phyloP scores from a whole-genome alignment of 352 stramenopile species.

The Phytophthora macrochlamydospora region DNA sequence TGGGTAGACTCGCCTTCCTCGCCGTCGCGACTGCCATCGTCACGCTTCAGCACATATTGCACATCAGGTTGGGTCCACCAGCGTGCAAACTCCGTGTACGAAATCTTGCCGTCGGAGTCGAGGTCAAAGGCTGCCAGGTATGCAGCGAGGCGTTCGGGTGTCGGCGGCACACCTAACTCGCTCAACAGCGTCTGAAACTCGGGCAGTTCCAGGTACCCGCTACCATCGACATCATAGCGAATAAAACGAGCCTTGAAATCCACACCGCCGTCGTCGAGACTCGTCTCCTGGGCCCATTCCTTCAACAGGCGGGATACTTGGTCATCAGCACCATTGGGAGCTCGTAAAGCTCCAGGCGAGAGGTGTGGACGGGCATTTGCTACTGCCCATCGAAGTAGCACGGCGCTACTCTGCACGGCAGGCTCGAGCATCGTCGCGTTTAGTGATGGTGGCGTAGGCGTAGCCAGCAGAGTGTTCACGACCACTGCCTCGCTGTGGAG shows the following conservation, averaged over 20 bases:
- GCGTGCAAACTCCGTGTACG: slow-evolving; percentile 83
- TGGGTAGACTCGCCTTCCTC: slow-evolving; percentile 8
- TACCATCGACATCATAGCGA: slow-evolving; percentile 75
- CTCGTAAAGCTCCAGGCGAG: slow-evolving; percentile 56
- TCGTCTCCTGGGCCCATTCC: slow-evolving; percentile 84
- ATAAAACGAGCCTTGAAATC: slow-evolving; percentile 80
- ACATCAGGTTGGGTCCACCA: slow-evolving; percentile 89
- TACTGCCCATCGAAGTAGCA: slow-evolving; percentile 63
- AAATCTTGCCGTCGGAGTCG: slow-evolving; percentile 84
- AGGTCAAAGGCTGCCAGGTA: slow-evolving; percentile 87
- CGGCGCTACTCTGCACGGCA: slow-evolving; percentile 18
- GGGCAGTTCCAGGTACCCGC: slow-evolving; percentile 78
- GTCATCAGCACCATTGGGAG: slow-evolving; percentile 51
- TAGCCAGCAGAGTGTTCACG: slow-evolving; percentile 87
- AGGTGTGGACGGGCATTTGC: slow-evolving; percentile 50
- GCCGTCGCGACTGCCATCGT: slow-evolving; percentile 26
- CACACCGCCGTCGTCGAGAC: slow-evolving; percentile 69
- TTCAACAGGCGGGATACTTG: slow-evolving; percentile 78
- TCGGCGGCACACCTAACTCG: slow-evolving; percentile 84
- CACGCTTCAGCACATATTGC: slow-evolving; percentile 86
- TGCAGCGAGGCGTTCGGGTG: slow-evolving; percentile 78
- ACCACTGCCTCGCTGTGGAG: slow-evolving; percentile 75
- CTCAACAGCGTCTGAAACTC: slow-evolving; percentile 87
- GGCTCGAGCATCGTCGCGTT: slow-evolving; percentile 37
- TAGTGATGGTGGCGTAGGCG: slow-evolving; percentile 49